phyloP scores from a whole-genome alignment of 2,329 filamentous ascomycete genomes.

The Fusarium armeniacum region DNA sequence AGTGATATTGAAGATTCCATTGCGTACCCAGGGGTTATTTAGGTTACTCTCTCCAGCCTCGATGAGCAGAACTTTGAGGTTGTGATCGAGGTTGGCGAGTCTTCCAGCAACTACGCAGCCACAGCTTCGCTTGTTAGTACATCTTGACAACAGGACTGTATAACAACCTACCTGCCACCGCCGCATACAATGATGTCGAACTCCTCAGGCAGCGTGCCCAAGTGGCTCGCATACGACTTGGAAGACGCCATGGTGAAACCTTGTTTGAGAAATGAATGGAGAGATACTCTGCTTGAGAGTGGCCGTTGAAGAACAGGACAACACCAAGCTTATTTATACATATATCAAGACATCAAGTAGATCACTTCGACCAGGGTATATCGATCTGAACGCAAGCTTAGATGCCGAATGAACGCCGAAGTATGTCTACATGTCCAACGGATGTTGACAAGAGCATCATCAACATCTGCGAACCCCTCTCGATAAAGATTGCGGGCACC shows the following conservation, averaged over 20 bases:
- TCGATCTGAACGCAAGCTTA: slow-evolving; percentile 20
- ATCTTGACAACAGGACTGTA: too few relatives aligned
- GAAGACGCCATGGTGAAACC: slow-evolving; percentile 40
- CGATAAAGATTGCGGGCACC: slow-evolving; percentile 45
- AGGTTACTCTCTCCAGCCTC: slow-evolving; percentile 80
- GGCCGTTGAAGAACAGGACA: neutral
- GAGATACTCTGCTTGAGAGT: neutral
- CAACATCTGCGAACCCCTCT: slow-evolving; percentile 41
- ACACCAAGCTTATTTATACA: slow-evolving; percentile 32
- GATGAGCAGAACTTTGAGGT: slow-evolving; percentile 77
- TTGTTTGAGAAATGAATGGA: neutral
- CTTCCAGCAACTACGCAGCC: slow-evolving; percentile 72
- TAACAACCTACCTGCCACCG: slow-evolving; percentile 68
- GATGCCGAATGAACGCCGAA: slow-evolving; percentile 46
- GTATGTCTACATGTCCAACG: slow-evolving; percentile 26
- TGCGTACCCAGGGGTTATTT: slow-evolving; percentile 75
- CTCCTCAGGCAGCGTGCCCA: slow-evolving; percentile 73
- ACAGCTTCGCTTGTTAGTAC: neutral
- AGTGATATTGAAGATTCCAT: too few relatives aligned
- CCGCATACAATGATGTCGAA: slow-evolving; percentile 86
- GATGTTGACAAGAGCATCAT: slow-evolving; percentile 34
- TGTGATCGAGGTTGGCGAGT: slow-evolving; percentile 81
- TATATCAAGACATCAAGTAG: too few relatives aligned
- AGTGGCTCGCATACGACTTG: slow-evolving; percentile 36
- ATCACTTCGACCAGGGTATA: neutral